These are phyloP conservation scores for Lathyrus sativus DNA, from an alignment of 306 rosid genomes.

Conservation along the genomic window DNA sequence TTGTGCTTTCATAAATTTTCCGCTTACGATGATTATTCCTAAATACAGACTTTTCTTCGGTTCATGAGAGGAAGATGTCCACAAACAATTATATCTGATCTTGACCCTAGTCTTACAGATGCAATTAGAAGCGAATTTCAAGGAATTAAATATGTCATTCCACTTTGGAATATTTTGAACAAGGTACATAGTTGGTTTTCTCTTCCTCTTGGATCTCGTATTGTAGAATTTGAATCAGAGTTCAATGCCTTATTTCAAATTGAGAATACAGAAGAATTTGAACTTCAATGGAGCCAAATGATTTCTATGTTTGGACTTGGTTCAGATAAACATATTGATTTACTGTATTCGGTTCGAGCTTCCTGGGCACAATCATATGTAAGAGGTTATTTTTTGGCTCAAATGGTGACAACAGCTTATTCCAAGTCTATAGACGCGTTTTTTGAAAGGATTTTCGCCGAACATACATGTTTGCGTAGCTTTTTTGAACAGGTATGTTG, in stretches of 20 bases:
- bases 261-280: constrained; percentile 82
- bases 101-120: constrained; percentile 79
- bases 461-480: constrained; percentile 78
- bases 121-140: constrained; percentile 71
- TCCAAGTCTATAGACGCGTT: constrained; percentile 64
- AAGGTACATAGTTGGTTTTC: constrained; percentile 86
- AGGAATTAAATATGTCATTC: constrained; percentile 69
- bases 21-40: constrained; percentile 44
- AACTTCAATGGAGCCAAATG: constrained; percentile 85
- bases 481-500: constrained; percentile 81
- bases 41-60: constrained; percentile 69
- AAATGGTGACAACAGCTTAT: constrained; percentile 62
- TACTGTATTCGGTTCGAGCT: constrained; percentile 62
- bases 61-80: constrained; percentile 95
- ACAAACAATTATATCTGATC: constrained; percentile 78
- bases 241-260: constrained; percentile 65
- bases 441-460: constrained; percentile 64
- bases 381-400: constrained; percentile 80
- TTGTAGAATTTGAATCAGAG: constrained; percentile 75
- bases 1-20: constrained; percentile 40
- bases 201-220: constrained; percentile 73
- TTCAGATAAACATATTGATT: constrained; percentile 67
- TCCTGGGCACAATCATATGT: constrained; percentile 77
- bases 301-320: constrained; percentile 65
- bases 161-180: constrained; percentile 60